Evolutionary conservation across 192 early-diverging fungal genomes (phyloP).

Genomic region (Borealophlyctis nickersoniae): DNA sequence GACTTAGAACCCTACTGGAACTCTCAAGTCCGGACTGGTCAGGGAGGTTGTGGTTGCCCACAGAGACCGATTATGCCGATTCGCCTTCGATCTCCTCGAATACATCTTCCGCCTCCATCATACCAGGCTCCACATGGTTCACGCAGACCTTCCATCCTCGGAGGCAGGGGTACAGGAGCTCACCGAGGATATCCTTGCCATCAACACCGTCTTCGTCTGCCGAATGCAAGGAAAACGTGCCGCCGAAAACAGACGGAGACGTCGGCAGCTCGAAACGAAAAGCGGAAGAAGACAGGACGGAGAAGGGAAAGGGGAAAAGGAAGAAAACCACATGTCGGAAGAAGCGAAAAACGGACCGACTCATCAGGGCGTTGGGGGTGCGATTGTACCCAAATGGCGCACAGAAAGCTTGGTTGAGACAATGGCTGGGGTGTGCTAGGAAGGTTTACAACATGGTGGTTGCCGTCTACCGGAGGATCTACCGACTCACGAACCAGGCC

Average conservation of each 20-base stretch:
- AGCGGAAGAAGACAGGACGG: no score
- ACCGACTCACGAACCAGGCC: background rate
- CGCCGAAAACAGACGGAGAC: background rate
- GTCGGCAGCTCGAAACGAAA: no score
- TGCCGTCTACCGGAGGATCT: background rate
- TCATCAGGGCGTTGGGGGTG: no score
- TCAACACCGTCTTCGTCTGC: background rate
- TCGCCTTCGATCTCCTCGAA: slow-evolving; percentile 14
- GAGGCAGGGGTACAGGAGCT: background rate
- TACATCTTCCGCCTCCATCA: slow-evolving; percentile 6
- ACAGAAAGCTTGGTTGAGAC: background rate
- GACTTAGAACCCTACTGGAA: slow-evolving; percentile 2
- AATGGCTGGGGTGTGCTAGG: background rate
- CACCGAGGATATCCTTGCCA: background rate
- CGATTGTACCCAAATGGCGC: background rate
- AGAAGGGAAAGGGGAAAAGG: no score
- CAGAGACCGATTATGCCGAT: slow-evolving; percentile 5
- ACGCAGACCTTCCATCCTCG: background rate
- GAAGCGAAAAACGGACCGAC: no score
- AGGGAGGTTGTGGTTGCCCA: slow-evolving; percentile 20
- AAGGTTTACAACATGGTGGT: background rate
- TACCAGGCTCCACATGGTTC: background rate
- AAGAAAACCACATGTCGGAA: no score
- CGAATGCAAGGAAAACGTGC: background rate
- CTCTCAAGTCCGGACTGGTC: slow-evolving; percentile 6